phyloP scores from a whole-genome alignment of 2,329 filamentous ascomycete genomes.

The Pleurostoma richardsiae region DNA sequence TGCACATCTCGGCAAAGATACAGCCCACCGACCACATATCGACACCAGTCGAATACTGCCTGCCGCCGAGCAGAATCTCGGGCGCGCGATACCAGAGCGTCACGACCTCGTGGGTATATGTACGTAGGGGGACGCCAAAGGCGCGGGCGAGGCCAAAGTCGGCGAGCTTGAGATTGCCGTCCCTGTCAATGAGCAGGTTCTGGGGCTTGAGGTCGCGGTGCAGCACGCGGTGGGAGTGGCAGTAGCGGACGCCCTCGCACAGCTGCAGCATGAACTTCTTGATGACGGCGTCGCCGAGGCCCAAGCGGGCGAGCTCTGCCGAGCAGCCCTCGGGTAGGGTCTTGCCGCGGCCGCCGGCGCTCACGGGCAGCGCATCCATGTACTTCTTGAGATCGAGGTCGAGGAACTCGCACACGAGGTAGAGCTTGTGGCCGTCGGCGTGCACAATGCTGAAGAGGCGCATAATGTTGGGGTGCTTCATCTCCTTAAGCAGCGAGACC shows the following conservation, averaged over 20 bases:
- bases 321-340: constrained; percentile 74
- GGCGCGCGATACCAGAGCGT: constrained; percentile 91
- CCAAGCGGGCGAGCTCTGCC: constrained; percentile 58
- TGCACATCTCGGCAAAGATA: constrained; percentile 97
- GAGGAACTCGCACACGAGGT: constrained; percentile 88
- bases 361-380: constrained; percentile 85
- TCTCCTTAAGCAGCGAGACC: constrained; percentile 90
- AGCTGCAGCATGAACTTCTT: constrained; percentile 93
- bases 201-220: constrained; percentile 89
- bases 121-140: constrained; percentile 85
- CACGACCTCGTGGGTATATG: constrained; percentile 93
- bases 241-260: constrained; percentile 79
- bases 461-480: constrained; percentile 89
- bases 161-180: constrained; percentile 84
- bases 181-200: constrained; percentile 79
- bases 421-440: constrained; percentile 90
- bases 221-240: constrained; percentile 80
- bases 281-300: constrained; percentile 73
- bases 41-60: constrained; percentile 89
- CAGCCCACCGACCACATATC: constrained; percentile 96
- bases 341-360: constrained; percentile 80
- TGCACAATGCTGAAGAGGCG: constrained; percentile 88
- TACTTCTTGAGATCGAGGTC: constrained; percentile 93
- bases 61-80: constrained; percentile 83
- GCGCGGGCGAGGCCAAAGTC: constrained; percentile 88